Conservation (phyloP, 768 basidiomycete genomes). For the Macrolepiota dolichaula region DNA sequence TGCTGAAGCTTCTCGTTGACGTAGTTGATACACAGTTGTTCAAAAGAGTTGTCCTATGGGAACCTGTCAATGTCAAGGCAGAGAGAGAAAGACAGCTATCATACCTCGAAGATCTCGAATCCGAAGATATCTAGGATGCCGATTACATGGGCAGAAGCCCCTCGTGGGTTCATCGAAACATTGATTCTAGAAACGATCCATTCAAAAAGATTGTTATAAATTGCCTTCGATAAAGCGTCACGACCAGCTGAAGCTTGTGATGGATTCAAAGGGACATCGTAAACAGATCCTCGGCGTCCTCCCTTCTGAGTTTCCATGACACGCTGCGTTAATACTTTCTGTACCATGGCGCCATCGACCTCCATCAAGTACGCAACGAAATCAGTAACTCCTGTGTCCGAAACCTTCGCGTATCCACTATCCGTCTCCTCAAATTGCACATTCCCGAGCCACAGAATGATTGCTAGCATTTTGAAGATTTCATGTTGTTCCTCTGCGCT, state of each 20-base stretch:
- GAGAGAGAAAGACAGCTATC: conserved; percentile 7
- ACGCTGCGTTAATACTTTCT: conserved; percentile 82
- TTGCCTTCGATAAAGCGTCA: conserved; percentile 91
- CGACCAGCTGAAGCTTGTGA: conserved; percentile 86
- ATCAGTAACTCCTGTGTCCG: conserved; percentile 87
- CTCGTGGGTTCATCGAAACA: conserved; percentile 89
- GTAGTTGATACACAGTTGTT: conserved; percentile 99
- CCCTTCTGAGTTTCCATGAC: conserved; percentile 92
- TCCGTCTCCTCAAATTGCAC: conserved; percentile 87
- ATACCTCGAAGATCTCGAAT: conserved; percentile 95
- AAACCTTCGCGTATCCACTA: conserved; percentile 80
- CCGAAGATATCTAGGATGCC: conserved; percentile 99
- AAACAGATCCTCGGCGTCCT: conserved; percentile 91
- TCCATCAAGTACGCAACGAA: conserved; percentile 96
- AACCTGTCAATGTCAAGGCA: not conserved
- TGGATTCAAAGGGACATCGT: conserved; percentile 93
- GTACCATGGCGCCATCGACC: conserved; percentile 70
- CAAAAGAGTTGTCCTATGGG: conserved; percentile 88
- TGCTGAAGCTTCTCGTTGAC: conserved; percentile 99
- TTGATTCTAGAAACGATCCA: conserved; percentile 99
- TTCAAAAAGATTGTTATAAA: conserved; percentile 98
- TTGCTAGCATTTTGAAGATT: conserved; percentile 91
- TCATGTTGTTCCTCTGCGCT: conserved; percentile 79
- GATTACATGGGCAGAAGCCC: conserved; percentile 73
- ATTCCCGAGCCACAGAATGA: conserved; percentile 95